Conservation (phyloP, 176 grass and related monocot genomes). For the Chrysopogon serrulatus region DNA sequence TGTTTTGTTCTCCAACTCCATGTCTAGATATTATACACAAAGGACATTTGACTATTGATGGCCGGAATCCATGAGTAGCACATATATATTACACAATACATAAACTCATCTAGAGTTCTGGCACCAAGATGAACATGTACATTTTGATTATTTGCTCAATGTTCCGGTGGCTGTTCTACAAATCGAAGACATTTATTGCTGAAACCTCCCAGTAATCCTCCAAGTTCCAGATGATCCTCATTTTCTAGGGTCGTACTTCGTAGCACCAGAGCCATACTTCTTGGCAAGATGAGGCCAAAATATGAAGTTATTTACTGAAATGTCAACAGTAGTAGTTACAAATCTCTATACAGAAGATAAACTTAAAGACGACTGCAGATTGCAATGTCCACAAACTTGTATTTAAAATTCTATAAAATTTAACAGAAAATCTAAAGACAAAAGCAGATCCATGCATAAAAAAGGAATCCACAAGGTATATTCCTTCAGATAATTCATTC, state of each 20-base stretch:
- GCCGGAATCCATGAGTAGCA: background rate
- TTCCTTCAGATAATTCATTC: background rate
- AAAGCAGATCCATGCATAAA: background rate
- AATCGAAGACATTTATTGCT: background rate
- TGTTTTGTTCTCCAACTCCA: background rate
- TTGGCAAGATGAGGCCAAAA: background rate
- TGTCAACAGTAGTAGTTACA: background rate
- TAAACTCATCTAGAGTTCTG: background rate
- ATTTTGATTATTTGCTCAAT: background rate
- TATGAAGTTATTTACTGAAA: constrained; percentile 23
- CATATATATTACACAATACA: background rate
- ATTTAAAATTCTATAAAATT: background rate
- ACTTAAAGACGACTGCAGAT: background rate
- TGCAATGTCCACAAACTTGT: background rate
- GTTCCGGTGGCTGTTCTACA: background rate
- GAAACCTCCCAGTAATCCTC: background rate
- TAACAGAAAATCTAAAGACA: background rate
- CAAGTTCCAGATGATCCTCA: background rate
- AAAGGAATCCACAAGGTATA: background rate
- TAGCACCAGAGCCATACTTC: constrained; percentile 21
- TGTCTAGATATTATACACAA: too few species aligned
- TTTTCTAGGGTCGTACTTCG: background rate
- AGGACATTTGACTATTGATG: too few species aligned
- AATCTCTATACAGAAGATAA: background rate
- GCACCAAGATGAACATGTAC: background rate